These are phyloP conservation scores for Agrostemma githago DNA, from an alignment of 148 eudicot species.

Conservation along the genomic window DNA sequence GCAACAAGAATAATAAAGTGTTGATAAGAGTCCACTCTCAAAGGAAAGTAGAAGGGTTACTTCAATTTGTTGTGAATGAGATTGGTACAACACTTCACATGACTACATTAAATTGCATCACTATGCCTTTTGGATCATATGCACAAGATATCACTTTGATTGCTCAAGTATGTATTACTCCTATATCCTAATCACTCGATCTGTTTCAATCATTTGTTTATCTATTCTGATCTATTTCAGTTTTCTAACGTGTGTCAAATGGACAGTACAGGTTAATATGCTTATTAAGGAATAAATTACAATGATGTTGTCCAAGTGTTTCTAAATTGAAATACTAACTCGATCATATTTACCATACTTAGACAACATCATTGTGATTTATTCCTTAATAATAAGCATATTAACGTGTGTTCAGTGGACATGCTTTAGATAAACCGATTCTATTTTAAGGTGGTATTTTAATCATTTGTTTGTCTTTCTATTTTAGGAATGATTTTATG, in stretches of 20 bases:
- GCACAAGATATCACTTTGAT: constrained; percentile 26
- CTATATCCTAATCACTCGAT: neutral
- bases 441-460: too few relatives aligned
- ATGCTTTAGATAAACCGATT: too few relatives aligned
- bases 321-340: too few relatives aligned
- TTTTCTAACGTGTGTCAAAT: too few relatives aligned
- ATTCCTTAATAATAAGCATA: too few relatives aligned
- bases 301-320: too few relatives aligned
- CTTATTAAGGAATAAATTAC: neutral
- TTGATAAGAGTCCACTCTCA: constrained; percentile 30
- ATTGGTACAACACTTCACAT: constrained; percentile 26
- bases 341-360: too few relatives aligned
- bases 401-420: neutral
- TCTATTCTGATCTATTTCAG: neutral
- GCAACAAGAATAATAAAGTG: constrained; percentile 15
- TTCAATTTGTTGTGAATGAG: constrained; percentile 23
- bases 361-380: too few relatives aligned
- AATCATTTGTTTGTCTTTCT: too few relatives aligned
- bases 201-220: neutral
- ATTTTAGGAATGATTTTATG: too few relatives aligned
- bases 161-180: constrained; percentile 25
- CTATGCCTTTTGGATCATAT: constrained; percentile 24
- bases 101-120: constrained; percentile 18
- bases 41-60: constrained; percentile 18
- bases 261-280: too few relatives aligned